phyloP scores from a whole-genome alignment of 352 stramenopile species.

The Phytophthora pseudosyringae region DNA sequence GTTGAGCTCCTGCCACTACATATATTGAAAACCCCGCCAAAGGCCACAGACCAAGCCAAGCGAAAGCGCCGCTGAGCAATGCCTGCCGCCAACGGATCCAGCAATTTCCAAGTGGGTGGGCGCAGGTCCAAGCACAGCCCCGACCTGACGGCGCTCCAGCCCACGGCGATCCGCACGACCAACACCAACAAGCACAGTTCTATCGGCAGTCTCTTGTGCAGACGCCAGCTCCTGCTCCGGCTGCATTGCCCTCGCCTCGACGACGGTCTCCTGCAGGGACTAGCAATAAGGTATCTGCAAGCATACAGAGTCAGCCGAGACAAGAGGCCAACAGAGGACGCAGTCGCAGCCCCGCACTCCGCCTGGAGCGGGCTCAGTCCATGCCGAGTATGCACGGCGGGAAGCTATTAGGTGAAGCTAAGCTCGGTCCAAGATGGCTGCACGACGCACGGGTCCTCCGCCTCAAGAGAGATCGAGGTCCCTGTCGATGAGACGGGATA shows the following conservation, averaged over 20 bases:
- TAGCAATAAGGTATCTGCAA: background rate
- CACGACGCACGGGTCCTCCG: background rate
- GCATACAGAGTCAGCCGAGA: constrained; percentile 5
- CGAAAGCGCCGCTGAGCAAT: background rate
- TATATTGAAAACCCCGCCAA: constrained; percentile 1
- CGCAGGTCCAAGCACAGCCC: constrained; percentile 14
- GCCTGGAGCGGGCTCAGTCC: background rate
- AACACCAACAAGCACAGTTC: constrained; percentile 17
- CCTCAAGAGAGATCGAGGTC: constrained; percentile 7
- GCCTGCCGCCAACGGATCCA: constrained; percentile 16
- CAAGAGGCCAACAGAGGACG: background rate
- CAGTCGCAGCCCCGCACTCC: background rate
- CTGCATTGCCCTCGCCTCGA: background rate
- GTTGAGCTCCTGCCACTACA: background rate
- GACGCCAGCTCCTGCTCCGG: no score
- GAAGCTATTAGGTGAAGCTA: no score
- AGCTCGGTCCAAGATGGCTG: constrained; percentile 7
- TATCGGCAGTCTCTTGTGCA: background rate
- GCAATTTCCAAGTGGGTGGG: background rate
- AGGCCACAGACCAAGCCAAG: background rate
- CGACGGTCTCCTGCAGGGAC: background rate
- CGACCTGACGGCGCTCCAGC: background rate
- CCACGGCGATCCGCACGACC: constrained; percentile 2
- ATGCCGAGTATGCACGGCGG: constrained; percentile 5
- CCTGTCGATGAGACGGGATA: background rate